Base-by-base conservation (phyloP, 1,284 basidiomycete genomes). In the Agroathelia rolfsii region DNA sequence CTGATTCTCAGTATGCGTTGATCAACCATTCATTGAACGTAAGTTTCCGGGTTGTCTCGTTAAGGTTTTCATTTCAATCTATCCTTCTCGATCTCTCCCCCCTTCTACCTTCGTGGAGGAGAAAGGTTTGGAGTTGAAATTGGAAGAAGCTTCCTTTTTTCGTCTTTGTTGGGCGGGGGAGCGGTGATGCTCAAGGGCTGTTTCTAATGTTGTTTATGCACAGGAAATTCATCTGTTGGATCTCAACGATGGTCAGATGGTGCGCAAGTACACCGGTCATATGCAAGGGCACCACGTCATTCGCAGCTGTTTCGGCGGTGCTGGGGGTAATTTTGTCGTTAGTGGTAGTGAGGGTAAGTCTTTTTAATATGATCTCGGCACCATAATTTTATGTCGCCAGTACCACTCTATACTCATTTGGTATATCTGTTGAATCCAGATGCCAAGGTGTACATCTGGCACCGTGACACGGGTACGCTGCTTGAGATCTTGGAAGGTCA, bases 371-470 rank as follows among this genome's bases (percentile, higher is more conserved):
- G 12, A 12, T 15, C 10, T 4, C n/a, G 21, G 7, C 25, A n/a
- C n/a, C n/a, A n/a, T n/a, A n/a, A n/a, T n/a, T n/a, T n/a, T n/a
- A n/a, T 7, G 15, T 20, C 30, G 32, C 11, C n/a, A 12, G 26
- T 10, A 12, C 13, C 28, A 16, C 20, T 24, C 21, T 10, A 32
- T 16, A 12, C 18, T 20, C 10, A 31, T 12, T 12, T 14, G 17
- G 16, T 11, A 22, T 25, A 23, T 30, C 26, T 24, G 22, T 38
- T 29, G n/a, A 17, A 31, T 37, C 35, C 51, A 90, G 86, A 95
- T 61, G 76, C 78, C 25, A 83, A 84, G 42, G 80, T 96, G 30
- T 96, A 96, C 58, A 73, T 97, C 14, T 99, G 94, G 92, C 88
- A 97, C 55, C 79, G 84, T 32, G 82, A 88, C 45, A 82, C 81